Evolutionary conservation across 116 monocot species (phyloP).

Genomic region (Phalaenopsis hybrid): DNA sequence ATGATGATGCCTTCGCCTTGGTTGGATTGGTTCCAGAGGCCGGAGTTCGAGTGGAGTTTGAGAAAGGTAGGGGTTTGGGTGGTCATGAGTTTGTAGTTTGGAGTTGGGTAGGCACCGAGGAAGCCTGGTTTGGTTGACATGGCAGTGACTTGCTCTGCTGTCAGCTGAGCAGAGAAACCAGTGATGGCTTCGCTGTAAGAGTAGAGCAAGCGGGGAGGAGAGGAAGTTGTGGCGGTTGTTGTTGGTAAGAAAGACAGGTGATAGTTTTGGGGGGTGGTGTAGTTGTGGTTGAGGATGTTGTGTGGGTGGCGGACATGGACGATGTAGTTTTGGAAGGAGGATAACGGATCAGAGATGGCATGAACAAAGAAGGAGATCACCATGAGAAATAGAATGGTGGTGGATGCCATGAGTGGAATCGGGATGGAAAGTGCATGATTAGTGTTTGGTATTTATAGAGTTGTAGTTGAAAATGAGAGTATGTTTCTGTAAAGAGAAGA

Average conservation of each 20-base stretch:
- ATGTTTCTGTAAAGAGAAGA: too few species aligned
- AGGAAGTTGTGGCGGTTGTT: not conserved
- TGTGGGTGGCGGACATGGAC: not conserved
- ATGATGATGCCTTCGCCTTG: conserved; percentile 12
- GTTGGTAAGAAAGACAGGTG: conserved; percentile 1
- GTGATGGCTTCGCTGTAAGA: conserved; percentile 3
- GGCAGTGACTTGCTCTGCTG: not conserved
- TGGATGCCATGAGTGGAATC: not conserved
- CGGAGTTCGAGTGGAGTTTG: not conserved
- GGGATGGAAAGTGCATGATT: not conserved
- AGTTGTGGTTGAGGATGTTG: not conserved
- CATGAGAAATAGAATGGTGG: not conserved
- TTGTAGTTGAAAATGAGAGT: not conserved
- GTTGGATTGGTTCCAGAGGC: conserved; percentile 10
- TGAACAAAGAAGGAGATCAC: too few species aligned
- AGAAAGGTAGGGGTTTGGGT: conserved; percentile 8
- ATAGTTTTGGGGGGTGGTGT: not conserved
- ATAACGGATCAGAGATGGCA: not conserved
- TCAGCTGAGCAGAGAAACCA: conserved; percentile 17
- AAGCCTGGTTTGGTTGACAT: conserved; percentile 9
- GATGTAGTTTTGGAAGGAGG: not conserved
- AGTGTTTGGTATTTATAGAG: not conserved
- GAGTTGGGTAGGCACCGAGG: conserved; percentile 6
- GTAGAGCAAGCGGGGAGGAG: not conserved
- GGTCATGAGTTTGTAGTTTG: conserved; percentile 8